Evolutionary conservation across 2,329 filamentous ascomycete species (phyloP).

Genomic region (Dothideomycetes sp.): DNA sequence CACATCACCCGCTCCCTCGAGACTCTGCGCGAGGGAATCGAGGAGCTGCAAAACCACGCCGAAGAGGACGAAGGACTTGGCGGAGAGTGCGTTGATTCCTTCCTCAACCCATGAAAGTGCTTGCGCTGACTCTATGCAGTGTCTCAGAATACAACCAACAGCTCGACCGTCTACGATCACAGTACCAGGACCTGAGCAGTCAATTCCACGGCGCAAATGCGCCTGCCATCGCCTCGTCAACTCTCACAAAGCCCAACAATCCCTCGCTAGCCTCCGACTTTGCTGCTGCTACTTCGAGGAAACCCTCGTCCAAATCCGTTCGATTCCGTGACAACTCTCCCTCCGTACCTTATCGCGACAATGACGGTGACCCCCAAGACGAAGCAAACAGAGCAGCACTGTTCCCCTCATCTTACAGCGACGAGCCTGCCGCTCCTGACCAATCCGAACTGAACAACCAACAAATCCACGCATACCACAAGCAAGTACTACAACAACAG

Average conservation of each 20-base stretch:
- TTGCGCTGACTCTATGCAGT: not conserved
- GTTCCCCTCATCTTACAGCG: slow-evolving; percentile 53
- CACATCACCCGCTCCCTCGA: slow-evolving; percentile 84
- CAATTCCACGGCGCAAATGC: slow-evolving; percentile 63
- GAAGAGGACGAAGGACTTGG: slow-evolving; percentile 40
- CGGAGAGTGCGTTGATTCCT: slow-evolving; percentile 37
- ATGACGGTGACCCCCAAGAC: slow-evolving; percentile 37
- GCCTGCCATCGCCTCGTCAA: slow-evolving; percentile 40
- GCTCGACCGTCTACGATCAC: slow-evolving; percentile 58
- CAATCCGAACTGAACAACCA: slow-evolving; percentile 60
- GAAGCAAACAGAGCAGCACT: slow-evolving; percentile 48
- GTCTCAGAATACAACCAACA: slow-evolving; percentile 47
- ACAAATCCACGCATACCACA: slow-evolving; percentile 81
- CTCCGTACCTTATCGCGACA: slow-evolving; percentile 14
- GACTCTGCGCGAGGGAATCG: slow-evolving; percentile 72
- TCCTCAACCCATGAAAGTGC: slow-evolving; percentile 2
- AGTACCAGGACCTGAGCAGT: slow-evolving; percentile 65
- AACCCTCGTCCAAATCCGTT: slow-evolving; percentile 57
- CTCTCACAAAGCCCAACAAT: slow-evolving; percentile 54
- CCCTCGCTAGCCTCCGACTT: slow-evolving; percentile 55
- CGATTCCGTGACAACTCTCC: slow-evolving; percentile 64
- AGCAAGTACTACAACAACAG: slow-evolving; percentile 72
- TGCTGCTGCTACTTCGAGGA: slow-evolving; percentile 41
- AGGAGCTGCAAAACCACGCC: slow-evolving; percentile 55
- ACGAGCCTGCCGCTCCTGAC: slow-evolving; percentile 41